Base-by-base conservation (phyloP, 169 alveolate genomes). In the Hepatocystis sp. region DNA sequence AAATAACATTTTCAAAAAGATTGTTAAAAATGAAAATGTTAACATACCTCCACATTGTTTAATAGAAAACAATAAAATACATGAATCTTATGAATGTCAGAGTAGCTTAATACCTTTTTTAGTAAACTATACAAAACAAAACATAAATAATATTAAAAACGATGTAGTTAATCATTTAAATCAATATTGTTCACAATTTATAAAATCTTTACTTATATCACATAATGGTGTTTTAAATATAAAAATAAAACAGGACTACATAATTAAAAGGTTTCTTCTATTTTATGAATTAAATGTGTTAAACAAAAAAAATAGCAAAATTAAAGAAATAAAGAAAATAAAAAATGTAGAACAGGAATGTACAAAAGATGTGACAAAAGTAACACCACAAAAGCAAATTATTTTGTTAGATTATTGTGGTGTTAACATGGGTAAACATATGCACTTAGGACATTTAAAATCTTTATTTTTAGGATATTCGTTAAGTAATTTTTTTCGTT, bases 401-500 rank as follows among this genome's bases (percentile, higher is more conserved):
- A 86, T 91, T n/a, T 68, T 92, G 8, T 56, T 92, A 11, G 95
- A 92, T 60, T 92, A 76, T 47, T 92, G 92, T 27, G 66, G 95
- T 25, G 94, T 93, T 0, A 92, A 92, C 21, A 92, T 90, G 40
- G 93, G 91, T 23, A 92, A 92, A 44, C 85, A 85, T 21, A 90
- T 92, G 66, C 95, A 92, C 66, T 55, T 92, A 71, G 95, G 95
- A 1, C 95, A 92, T 55, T 67, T 92, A 53, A 66, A 93, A 44
- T 92, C 95, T 7, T 66, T 90, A 19, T 88, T 88, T 27, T 44
- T 92, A n/a, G 95, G 95, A n/a, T 66, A 58, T 46, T 71, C 90
- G 2, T 30, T 92, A n/a, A 64, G 93, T 23, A 92, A 92, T 64
- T 36, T 90, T 21, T 49, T 86, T 15, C 84, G 85, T 28, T 90